Conservation (phyloP, 2,329 filamentous ascomycete species). For the Leptographium lundbergii region DNA sequence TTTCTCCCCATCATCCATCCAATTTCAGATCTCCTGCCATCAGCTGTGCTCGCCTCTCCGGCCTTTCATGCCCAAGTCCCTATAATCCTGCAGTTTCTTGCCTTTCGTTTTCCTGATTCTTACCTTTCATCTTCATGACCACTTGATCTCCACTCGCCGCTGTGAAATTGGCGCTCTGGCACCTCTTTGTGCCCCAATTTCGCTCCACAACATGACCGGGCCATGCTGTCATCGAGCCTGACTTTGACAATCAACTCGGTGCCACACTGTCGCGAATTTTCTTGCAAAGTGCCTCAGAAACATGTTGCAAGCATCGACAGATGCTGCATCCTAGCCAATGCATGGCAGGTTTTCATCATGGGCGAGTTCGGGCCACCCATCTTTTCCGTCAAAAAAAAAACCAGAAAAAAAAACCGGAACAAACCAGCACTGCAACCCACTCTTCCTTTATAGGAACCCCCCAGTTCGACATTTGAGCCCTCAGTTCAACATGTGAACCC, state of each 20-base stretch:
- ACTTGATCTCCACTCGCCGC: not conserved
- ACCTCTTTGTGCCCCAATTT: too few species aligned
- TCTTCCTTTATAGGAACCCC: not conserved
- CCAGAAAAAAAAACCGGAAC: too few species aligned
- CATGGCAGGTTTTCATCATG: not conserved
- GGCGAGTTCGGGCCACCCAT: not conserved
- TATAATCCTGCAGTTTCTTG: not conserved
- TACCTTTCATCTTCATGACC: not conserved
- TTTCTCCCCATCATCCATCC: not conserved
- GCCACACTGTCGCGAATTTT: not conserved
- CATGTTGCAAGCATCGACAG: not conserved
- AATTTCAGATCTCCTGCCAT: not conserved
- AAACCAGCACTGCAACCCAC: not conserved
- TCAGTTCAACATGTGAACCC: not conserved
- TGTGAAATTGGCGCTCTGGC: not conserved
- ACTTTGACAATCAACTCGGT: not conserved
- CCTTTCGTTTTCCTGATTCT: not conserved
- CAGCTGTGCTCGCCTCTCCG: not conserved
- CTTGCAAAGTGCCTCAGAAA: not conserved
- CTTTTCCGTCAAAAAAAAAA: too few species aligned
- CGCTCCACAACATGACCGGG: not conserved
- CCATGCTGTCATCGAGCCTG: not conserved
- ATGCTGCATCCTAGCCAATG: not conserved
- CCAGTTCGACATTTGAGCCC: not conserved
- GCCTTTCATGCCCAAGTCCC: not conserved